These are phyloP conservation scores for Ogataea angusta DNA, from an alignment of 805 yeast genomes.

Conservation along the genomic window DNA sequence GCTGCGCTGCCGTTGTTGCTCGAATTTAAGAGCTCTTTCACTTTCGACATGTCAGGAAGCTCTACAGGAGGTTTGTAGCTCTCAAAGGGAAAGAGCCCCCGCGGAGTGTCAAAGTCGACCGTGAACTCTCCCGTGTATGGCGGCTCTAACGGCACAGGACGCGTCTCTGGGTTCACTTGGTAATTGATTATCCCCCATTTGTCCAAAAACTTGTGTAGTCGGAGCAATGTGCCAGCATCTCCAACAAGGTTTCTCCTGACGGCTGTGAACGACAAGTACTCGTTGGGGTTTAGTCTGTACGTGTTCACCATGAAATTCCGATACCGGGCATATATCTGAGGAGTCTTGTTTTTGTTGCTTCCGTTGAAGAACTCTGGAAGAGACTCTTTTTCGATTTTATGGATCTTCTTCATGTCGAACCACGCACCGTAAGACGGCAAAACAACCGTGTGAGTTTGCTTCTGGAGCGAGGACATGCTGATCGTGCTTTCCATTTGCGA, in stretches of 20 bases:
- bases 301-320: slow-evolving; percentile 88
- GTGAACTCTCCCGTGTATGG: slow-evolving; percentile 76
- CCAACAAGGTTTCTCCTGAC: slow-evolving; percentile 88
- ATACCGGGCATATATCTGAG: slow-evolving; percentile 73
- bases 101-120: slow-evolving; percentile 80
- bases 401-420: slow-evolving; percentile 72
- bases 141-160: slow-evolving; percentile 66
- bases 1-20: slow-evolving; percentile 7
- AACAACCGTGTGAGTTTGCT: slow-evolving; percentile 79
- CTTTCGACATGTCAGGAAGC: slow-evolving; percentile 31
- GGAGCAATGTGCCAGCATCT: slow-evolving; percentile 84
- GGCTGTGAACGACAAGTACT: slow-evolving; percentile 85
- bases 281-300: slow-evolving; percentile 84
- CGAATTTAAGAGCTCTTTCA: slow-evolving; percentile 23
- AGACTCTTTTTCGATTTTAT: slow-evolving; percentile 76
- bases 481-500: slow-evolving; percentile 15
- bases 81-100: slow-evolving; percentile 90
- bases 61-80: slow-evolving; percentile 68
- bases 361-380: slow-evolving; percentile 81
- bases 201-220: slow-evolving; percentile 78
- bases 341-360: slow-evolving; percentile 67
- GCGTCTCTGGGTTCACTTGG: slow-evolving; percentile 78
- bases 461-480: slow-evolving; percentile 19
- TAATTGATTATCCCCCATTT: slow-evolving; percentile 94
- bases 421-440: slow-evolving; percentile 86